Evolutionary conservation across 371 early-diverging fungal genomes (phyloP).

Genomic region (Lichtheimia ramosa): DNA sequence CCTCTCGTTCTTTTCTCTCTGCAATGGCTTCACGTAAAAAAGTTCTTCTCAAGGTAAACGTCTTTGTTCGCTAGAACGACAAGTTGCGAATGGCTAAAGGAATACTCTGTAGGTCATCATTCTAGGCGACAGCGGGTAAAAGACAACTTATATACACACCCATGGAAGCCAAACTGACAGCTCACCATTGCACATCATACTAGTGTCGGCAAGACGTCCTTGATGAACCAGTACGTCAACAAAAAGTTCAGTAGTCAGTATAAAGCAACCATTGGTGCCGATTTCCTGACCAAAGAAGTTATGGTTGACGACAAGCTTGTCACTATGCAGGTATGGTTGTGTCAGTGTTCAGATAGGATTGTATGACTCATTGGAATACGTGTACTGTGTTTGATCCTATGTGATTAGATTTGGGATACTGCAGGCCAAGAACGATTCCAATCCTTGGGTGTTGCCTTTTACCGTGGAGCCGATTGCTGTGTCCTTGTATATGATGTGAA

Average conservation of each 20-base stretch:
- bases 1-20: background rate
- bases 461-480: slow-evolving; percentile 98
- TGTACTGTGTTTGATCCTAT: background rate
- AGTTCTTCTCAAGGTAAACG: slow-evolving; percentile 58
- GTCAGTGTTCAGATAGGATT: too few relatives aligned
- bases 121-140: slow-evolving; percentile 86
- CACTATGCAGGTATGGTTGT: slow-evolving; percentile 79
- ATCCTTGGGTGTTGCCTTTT: slow-evolving; percentile 96
- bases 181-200: background rate
- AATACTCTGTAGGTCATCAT: slow-evolving; percentile 70
- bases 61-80: background rate
- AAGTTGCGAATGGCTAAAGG: background rate
- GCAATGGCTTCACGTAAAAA: slow-evolving; percentile 48
- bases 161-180: background rate
- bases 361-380: background rate
- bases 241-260: slow-evolving; percentile 97
- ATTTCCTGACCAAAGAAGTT: slow-evolving; percentile 98
- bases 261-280: slow-evolving; percentile 99
- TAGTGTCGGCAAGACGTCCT: slow-evolving; percentile 96
- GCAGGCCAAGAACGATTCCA: slow-evolving; percentile 98
- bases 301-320: slow-evolving; percentile 82
- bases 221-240: slow-evolving; percentile 99
- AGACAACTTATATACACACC: background rate
- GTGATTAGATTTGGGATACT: slow-evolving; percentile 87
- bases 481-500: slow-evolving; percentile 97